Evolutionary conservation across 73 alveolate genomes (phyloP).

Genomic region (Tetrahymena elliotti): DNA sequence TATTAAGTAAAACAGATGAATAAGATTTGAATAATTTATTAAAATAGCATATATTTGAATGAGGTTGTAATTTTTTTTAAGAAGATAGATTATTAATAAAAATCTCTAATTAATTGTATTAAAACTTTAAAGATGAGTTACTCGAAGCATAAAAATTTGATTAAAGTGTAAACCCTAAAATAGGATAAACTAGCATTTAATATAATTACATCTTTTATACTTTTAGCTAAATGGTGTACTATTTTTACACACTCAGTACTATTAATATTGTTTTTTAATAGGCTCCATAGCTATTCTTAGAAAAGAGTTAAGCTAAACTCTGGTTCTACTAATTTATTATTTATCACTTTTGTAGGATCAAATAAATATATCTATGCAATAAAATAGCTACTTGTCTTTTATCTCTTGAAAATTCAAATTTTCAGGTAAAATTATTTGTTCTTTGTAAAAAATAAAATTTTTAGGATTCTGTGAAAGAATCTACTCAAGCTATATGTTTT

Average conservation of each 20-base stretch:
- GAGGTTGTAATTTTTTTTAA: background rate
- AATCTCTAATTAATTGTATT: background rate
- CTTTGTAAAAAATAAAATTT: too few species aligned
- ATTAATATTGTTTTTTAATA: too few species aligned
- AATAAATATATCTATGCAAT: too few species aligned
- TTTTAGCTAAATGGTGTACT: background rate
- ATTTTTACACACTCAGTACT: background rate
- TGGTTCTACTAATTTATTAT: background rate
- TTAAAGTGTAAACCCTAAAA: background rate
- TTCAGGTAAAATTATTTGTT: too few species aligned
- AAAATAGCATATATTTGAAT: background rate
- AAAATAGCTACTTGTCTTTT: too few species aligned
- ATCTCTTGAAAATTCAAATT: too few species aligned
- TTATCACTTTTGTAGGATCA: background rate
- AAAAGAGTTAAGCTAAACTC: background rate
- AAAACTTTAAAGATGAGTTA: background rate
- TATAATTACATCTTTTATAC: background rate
- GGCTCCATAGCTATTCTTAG: background rate
- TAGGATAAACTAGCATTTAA: background rate
- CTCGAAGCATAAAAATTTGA: background rate
- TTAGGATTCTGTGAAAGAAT: too few species aligned
- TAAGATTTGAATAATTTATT: background rate
- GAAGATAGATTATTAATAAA: background rate
- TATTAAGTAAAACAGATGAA: background rate
- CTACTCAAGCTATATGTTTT: too few species aligned